Evolutionary conservation across 2,329 filamentous ascomycete genomes (phyloP).

Genomic region (Apiospora aurea): DNA sequence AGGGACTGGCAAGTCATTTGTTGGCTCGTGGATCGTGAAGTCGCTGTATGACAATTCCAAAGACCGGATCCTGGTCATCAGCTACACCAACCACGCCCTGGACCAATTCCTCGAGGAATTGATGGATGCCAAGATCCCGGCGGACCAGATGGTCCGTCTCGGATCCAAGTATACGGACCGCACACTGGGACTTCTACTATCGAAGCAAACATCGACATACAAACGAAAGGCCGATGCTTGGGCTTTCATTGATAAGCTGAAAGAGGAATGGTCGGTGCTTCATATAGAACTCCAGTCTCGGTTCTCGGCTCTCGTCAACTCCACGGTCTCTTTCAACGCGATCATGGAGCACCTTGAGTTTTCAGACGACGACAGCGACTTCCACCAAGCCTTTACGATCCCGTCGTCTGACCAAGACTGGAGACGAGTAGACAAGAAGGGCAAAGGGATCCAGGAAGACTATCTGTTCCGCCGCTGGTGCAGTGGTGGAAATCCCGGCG

Average conservation of each 20-base stretch:
- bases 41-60: conserved; percentile 56
- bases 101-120: conserved; percentile 73
- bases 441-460: conserved; percentile 49
- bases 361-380: conserved; percentile 47
- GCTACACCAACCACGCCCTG: conserved; percentile 73
- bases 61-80: conserved; percentile 66
- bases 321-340: conserved; percentile 31
- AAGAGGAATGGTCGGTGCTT: conserved; percentile 43
- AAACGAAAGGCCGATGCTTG: conserved; percentile 44
- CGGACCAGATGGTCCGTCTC: conserved; percentile 62
- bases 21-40: conserved; percentile 70
- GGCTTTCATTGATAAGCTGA: conserved; percentile 50
- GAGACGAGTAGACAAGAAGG: conserved; percentile 51
- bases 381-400: conserved; percentile 63
- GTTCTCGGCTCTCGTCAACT: conserved; percentile 30
- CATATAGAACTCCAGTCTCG: conserved; percentile 30
- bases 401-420: conserved; percentile 56
- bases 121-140: conserved; percentile 62
- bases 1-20: conserved; percentile 80
- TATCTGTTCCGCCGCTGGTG: conserved; percentile 66
- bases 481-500: conserved; percentile 52
- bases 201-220: conserved; percentile 33
- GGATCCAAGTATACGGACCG: conserved; percentile 63
- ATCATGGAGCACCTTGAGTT: conserved; percentile 52
- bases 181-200: conserved; percentile 53